Conservation (phyloP, 202 grass and related monocot genomes). For the Cymbopogon flexuosus region DNA sequence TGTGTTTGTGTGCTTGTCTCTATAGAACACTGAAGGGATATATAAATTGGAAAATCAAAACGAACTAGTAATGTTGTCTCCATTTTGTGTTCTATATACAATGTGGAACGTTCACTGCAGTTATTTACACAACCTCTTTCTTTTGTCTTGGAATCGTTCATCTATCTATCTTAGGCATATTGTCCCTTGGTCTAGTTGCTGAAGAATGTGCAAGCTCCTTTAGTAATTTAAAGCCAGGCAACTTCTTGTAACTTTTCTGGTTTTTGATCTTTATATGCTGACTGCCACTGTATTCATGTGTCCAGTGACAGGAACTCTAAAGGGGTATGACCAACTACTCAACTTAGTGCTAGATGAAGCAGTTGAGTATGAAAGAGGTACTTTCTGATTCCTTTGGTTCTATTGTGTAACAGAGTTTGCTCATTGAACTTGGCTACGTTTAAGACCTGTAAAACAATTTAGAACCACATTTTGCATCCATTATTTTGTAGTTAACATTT, state of each 20-base stretch:
- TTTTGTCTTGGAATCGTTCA: neutral
- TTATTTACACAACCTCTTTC: neutral
- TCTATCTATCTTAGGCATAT: neutral
- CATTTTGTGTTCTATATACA: neutral
- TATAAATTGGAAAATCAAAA: neutral
- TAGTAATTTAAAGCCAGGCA: neutral
- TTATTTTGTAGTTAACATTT: neutral
- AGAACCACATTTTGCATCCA: neutral
- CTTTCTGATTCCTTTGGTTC: neutral
- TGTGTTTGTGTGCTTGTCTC: neutral
- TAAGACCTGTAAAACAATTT: neutral
- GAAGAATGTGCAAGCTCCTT: neutral
- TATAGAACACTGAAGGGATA: neutral
- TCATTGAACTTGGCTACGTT: neutral
- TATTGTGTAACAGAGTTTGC: neutral
- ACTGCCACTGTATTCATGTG: neutral
- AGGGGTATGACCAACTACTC: conserved; percentile 82
- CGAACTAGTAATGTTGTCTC: neutral
- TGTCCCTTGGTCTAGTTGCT: neutral
- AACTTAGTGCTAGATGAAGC: conserved; percentile 89
- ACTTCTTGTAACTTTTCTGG: neutral
- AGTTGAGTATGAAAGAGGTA: conserved; percentile 67
- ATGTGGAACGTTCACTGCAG: neutral
- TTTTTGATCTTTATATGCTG: neutral
- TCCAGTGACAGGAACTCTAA: conserved; percentile 75